Base-by-base conservation (phyloP, 1,284 basidiomycete species). In the Coriolopsis trogii region DNA sequence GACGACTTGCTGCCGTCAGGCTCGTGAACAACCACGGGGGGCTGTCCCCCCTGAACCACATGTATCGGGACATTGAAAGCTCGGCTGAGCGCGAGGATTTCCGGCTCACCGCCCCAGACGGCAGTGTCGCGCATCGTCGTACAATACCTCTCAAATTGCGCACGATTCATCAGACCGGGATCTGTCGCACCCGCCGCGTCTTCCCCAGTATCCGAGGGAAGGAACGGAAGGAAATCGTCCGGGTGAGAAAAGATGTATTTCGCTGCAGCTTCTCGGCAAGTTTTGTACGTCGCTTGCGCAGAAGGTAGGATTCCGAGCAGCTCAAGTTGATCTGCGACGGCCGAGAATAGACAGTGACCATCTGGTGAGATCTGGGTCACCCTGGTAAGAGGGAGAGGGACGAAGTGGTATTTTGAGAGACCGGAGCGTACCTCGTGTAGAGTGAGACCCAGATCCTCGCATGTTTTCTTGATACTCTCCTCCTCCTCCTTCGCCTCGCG, bases 41-140 rank as follows among this genome's bases (percentile, higher is more conserved):
- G 96, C 26, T 78, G 78, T 0, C 88, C 89, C 1, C 84, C 82
- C 68, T 99, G 97, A 16, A 98, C 79, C 48, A 99, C 91, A 68
- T 98, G 89, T 49, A 99, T 96, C 0, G 94, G 91, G 24, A 95
- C 76, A 46, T 84, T 77, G 69, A 85, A 98, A n/a, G 87, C 86
- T 47, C 88, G 80, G 62, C 89, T 89, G 9, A 99, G 75, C 0
- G 97, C 97, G 61, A 93, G 77, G 40, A 99, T 95, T 78, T 99
- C 97, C 2, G 95, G 95, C 71, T 99, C 94, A 31, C 97, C 97
- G 40, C 97, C 97, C 97, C 97, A 99, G 28, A 87, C 82, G 8
- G 85, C 91, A 8, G 94, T 96, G 63, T 88, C 80, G 42, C 87
- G 85, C 18, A 99, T 86, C 9, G 81, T 79, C 54, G 76, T 72